phyloP scores from a whole-genome alignment of 768 basidiomycete genomes.

The Leccinellum rugosiceps region DNA sequence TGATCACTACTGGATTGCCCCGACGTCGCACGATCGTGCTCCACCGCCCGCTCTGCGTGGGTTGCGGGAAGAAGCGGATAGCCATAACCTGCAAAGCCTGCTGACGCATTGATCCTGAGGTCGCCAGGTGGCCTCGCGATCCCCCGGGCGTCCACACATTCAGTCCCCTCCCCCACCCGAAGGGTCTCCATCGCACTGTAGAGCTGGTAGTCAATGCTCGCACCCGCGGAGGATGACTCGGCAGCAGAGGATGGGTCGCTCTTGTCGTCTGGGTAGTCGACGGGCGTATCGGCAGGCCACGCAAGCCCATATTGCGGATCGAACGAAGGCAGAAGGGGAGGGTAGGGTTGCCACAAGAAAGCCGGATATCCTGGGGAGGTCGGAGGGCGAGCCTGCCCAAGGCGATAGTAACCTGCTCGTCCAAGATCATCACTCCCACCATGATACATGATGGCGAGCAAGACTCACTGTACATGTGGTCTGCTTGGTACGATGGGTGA shows the following conservation, averaged over 20 bases:
- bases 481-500: constrained; percentile 13
- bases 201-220: constrained; percentile 10
- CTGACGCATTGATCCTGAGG: constrained; percentile 10
- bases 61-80: constrained; percentile 16
- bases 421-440: constrained; percentile 4
- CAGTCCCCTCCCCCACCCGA: not conserved
- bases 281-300: constrained; percentile 2
- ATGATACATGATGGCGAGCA: not conserved
- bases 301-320: constrained; percentile 14
- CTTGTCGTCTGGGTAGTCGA: constrained; percentile 24
- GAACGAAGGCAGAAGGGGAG: constrained; percentile 13
- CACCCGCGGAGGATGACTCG: constrained; percentile 15
- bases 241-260: constrained; percentile 27
- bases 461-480: constrained; percentile 19
- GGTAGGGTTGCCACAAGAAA: constrained; percentile 33
- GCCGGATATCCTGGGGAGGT: constrained; percentile 15
- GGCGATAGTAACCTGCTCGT: constrained; percentile 18
- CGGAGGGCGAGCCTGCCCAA: constrained; percentile 14
- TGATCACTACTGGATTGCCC: not conserved
- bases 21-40: constrained; percentile 10
- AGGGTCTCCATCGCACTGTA: constrained; percentile 5
- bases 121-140: constrained; percentile 8
- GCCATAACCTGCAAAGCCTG: constrained; percentile 7
- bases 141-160: not conserved
- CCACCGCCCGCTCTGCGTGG: constrained; percentile 7